A percentile compares a stretch with the other conserved stretches of the same genome.
Conservation (phyloP, 768 basidiomycete species). For the Sistotremastrum niveocremeum region DNA sequence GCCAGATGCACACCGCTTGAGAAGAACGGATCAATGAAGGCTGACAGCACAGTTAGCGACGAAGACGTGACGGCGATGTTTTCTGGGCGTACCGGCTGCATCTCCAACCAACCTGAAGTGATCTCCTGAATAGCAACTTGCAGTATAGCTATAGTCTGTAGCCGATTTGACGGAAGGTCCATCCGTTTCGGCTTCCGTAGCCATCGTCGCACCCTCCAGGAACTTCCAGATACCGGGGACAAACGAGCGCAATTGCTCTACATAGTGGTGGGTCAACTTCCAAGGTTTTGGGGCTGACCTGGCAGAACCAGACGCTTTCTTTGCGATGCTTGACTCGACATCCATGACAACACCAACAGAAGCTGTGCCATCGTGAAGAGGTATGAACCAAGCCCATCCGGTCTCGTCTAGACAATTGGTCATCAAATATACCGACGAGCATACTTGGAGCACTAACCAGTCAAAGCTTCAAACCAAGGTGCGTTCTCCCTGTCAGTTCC, state of each 20-base stretch:
- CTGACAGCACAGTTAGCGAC: neutral
- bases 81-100: constrained; percentile 1
- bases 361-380: constrained; percentile 1
- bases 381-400: constrained; percentile 4
- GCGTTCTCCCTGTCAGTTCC: constrained; percentile 9
- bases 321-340: neutral
- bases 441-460: neutral
- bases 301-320: neutral
- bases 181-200: neutral
- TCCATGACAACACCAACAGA: constrained; percentile 4
- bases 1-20: constrained; percentile 4
- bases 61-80: neutral
- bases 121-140: constrained; percentile 3
- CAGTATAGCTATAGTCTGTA: constrained; percentile 3
- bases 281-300: neutral
- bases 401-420: neutral
- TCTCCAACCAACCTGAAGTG: constrained; percentile 5
- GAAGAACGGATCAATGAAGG: constrained; percentile 5
- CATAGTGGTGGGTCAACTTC: constrained; percentile 2
- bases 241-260: constrained; percentile 1
- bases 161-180: neutral
- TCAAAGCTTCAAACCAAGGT: constrained; percentile 2
- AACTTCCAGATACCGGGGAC: constrained; percentile 1
- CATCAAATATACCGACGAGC: neutral
- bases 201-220: neutral